phyloP scores from a whole-genome alignment of 257 asterid genomes.

The Echium plantagineum region DNA sequence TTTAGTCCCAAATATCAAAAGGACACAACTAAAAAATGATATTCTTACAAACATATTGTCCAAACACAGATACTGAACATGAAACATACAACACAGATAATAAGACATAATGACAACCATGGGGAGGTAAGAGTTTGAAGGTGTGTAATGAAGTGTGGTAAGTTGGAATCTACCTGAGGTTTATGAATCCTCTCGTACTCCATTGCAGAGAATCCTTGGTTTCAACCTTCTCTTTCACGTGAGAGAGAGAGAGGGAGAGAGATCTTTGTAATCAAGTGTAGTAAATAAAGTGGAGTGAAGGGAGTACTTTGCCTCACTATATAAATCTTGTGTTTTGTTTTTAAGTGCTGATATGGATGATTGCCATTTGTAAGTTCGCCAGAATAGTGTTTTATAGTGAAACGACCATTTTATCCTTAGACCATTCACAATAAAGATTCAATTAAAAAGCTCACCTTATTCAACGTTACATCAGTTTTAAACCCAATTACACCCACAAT shows the following conservation, averaged over 20 bases:
- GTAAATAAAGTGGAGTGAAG: not conserved
- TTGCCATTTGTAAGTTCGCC: constrained; percentile 6
- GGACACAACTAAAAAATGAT: not conserved
- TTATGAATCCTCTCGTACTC: constrained; percentile 98
- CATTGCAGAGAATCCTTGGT: constrained; percentile 38
- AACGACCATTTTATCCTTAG: too few relatives aligned
- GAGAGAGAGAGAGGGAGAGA: constrained; percentile 25
- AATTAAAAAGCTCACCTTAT: too few relatives aligned
- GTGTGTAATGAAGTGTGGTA: constrained; percentile 6
- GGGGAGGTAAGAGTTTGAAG: constrained; percentile 7
- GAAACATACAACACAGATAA: not conserved
- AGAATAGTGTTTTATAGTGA: too few relatives aligned
- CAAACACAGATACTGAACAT: not conserved
- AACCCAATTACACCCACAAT: too few relatives aligned
- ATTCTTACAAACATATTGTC: not conserved
- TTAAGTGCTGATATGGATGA: constrained; percentile 3
- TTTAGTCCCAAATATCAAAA: not conserved
- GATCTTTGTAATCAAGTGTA: constrained; percentile 4
- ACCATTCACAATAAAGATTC: too few relatives aligned
- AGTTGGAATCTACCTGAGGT: constrained; percentile 55
- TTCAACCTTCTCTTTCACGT: constrained; percentile 13
- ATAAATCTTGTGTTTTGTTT: not conserved
- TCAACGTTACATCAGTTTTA: too few relatives aligned
- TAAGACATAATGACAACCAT: constrained; percentile 5
- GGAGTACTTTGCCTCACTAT: not conserved